Conservation (phyloP, 2,329 filamentous ascomycete species). For the Alternaria hordeiaustralica region DNA sequence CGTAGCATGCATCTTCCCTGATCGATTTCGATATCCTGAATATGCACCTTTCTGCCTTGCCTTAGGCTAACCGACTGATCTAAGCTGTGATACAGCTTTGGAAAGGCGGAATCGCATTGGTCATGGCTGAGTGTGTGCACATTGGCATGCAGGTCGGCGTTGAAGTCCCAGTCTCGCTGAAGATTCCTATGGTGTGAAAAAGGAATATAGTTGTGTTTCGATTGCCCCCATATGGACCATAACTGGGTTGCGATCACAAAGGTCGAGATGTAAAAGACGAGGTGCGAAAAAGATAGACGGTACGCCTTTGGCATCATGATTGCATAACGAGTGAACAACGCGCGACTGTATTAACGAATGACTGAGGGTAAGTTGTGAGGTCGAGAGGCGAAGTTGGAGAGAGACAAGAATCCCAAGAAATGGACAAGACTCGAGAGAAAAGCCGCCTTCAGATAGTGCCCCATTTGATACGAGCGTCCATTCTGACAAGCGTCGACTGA, state of each 20-base stretch:
- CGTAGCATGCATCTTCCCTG: conserved; percentile 42
- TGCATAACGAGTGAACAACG: conserved; percentile 31
- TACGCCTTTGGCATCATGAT: conserved; percentile 41
- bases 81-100: conserved; percentile 40
- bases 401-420: conserved; percentile 25
- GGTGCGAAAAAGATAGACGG: conserved; percentile 33
- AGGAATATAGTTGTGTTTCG: conserved; percentile 21
- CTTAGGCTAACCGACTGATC: conserved; percentile 33
- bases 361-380: conserved; percentile 7
- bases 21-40: conserved; percentile 37
- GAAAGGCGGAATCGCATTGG: conserved; percentile 42
- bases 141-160: conserved; percentile 40
- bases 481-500: conserved; percentile 20
- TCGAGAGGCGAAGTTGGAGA: conserved; percentile 10
- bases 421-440: conserved; percentile 25
- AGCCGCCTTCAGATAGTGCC: conserved; percentile 10
- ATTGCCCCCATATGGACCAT: conserved; percentile 38
- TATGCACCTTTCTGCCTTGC: conserved; percentile 34
- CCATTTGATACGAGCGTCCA: conserved; percentile 17
- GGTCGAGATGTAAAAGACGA: conserved; percentile 38
- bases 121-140: conserved; percentile 41
- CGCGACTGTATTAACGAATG: conserved; percentile 13
- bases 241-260: conserved; percentile 40
- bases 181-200: conserved; percentile 2
- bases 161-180: conserved; percentile 31